Percentiles rank a stretch among this genome's conserved stretches.
Evolutionary conservation across 2,329 filamentous ascomycete species (phyloP).

Genomic region (Ophiostoma fasciatum): DNA sequence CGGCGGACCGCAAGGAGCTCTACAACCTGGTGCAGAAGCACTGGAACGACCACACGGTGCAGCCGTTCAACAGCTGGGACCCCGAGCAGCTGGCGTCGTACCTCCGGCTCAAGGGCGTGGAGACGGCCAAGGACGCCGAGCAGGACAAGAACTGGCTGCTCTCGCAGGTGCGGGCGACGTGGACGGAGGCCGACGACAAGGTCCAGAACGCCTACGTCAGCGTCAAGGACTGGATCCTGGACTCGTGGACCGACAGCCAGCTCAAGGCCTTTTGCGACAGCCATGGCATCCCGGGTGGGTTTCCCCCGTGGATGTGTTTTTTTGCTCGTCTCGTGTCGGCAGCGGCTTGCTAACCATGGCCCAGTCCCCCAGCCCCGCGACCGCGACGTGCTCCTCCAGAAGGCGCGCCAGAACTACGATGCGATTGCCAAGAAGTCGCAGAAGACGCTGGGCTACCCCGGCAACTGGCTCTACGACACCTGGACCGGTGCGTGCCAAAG

Average conservation of each 20-base stretch:
- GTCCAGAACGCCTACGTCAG: slow-evolving; percentile 55
- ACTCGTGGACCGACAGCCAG: slow-evolving; percentile 88
- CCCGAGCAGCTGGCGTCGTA: slow-evolving; percentile 51
- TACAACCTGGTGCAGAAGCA: slow-evolving; percentile 78
- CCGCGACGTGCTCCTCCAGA: slow-evolving; percentile 66
- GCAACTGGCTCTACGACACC: slow-evolving; percentile 80
- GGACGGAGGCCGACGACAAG: slow-evolving; percentile 68
- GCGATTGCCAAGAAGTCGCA: slow-evolving; percentile 56
- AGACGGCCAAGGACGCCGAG: slow-evolving; percentile 51
- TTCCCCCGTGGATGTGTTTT: no score
- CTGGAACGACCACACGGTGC: slow-evolving; percentile 66
- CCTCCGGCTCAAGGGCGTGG: slow-evolving; percentile 54
- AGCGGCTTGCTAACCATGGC: neutral
- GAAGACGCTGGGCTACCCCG: slow-evolving; percentile 73
- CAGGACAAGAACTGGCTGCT: slow-evolving; percentile 55
- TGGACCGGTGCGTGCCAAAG: slow-evolving; percentile 46
- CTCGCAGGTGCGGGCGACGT: slow-evolving; percentile 54
- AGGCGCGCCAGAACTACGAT: slow-evolving; percentile 71
- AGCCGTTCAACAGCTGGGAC: slow-evolving; percentile 68
- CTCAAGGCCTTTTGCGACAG: slow-evolving; percentile 87
- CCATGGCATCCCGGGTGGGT: slow-evolving; percentile 57
- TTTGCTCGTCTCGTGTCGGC: no score
- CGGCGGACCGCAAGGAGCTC: slow-evolving; percentile 88
- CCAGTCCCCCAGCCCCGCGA: slow-evolving; percentile 69
- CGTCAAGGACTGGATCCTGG: slow-evolving; percentile 83